These are phyloP conservation scores for Debaryomyces hansenii DNA, from an alignment of 805 yeast genomes.

Conservation along the genomic window DNA sequence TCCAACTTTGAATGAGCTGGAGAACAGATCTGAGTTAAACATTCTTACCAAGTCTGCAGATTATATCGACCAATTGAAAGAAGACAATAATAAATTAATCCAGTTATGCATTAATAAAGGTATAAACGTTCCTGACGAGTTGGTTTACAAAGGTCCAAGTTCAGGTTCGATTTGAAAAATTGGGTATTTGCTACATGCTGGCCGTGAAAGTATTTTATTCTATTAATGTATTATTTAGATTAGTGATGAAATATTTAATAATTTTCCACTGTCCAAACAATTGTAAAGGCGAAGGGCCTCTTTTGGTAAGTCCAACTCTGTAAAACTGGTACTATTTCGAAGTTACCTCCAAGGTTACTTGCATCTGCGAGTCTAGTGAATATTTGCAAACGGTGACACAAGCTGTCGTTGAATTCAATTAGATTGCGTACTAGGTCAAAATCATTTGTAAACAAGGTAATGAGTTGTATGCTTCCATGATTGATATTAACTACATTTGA, in stretches of 20 bases:
- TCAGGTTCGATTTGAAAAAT: background rate
- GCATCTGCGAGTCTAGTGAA: constrained; percentile 3
- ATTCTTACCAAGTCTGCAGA: constrained; percentile 67
- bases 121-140: constrained; percentile 42
- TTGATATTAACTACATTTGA: constrained; percentile 6
- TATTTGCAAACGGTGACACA: constrained; percentile 8
- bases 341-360: constrained; percentile 4
- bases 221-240: background rate
- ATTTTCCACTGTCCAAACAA: constrained; percentile 16
- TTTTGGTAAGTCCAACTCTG: constrained; percentile 10
- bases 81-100: constrained; percentile 49
- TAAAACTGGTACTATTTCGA: constrained; percentile 13
- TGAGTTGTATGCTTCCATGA: constrained; percentile 4
- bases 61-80: constrained; percentile 51
- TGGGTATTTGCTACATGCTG: background rate
- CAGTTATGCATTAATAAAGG: constrained; percentile 40
- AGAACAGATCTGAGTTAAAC: constrained; percentile 76
- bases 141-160: constrained; percentile 29
- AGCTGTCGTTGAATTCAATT: constrained; percentile 2
- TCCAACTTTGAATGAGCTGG: constrained; percentile 67
- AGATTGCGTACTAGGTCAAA: constrained; percentile 7
- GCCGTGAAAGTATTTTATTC: background rate
- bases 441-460: constrained; percentile 15
- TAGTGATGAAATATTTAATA: background rate
- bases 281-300: constrained; percentile 10